phyloP scores from a whole-genome alignment of 352 stramenopile genomes.

The Halophytophthora batemanensis region DNA sequence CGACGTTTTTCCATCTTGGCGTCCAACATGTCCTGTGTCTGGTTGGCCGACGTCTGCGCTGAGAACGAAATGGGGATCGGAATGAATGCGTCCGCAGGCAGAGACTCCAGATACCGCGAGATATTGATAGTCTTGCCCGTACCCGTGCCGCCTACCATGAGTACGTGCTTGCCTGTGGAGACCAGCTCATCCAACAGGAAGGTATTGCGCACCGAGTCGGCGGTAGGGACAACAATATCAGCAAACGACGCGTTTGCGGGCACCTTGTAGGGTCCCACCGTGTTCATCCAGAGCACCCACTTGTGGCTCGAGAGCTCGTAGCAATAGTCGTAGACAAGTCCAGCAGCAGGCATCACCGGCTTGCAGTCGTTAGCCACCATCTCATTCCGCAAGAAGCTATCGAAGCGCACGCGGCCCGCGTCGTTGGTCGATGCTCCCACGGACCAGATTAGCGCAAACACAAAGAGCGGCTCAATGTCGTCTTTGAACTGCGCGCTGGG shows the following conservation, averaged over 20 bases:
- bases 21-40: constrained; percentile 92
- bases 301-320: constrained; percentile 87
- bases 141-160: constrained; percentile 93
- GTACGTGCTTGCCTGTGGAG: constrained; percentile 85
- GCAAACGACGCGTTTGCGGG: constrained; percentile 71
- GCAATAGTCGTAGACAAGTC: constrained; percentile 90
- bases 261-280: constrained; percentile 80
- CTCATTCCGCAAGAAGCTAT: constrained; percentile 86
- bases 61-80: constrained; percentile 92
- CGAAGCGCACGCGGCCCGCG: constrained; percentile 78
- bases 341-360: constrained; percentile 48
- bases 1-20: constrained; percentile 92
- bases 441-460: constrained; percentile 93
- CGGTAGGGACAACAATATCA: constrained; percentile 93
- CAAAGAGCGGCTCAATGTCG: constrained; percentile 86
- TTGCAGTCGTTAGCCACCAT: constrained; percentile 71
- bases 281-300: constrained; percentile 94
- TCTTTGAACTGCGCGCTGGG: constrained; percentile 61
- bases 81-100: constrained; percentile 86
- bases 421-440: constrained; percentile 90
- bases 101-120: constrained; percentile 79
- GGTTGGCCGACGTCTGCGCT: constrained; percentile 89
- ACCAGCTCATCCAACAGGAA: constrained; percentile 89
- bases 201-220: constrained; percentile 92
- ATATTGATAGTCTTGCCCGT: constrained; percentile 96